A percentile compares a stretch with the other conserved stretches of the same genome.
Conservation (phyloP, 352 stramenopile genomes). For the Blastocystis sp. region DNA sequence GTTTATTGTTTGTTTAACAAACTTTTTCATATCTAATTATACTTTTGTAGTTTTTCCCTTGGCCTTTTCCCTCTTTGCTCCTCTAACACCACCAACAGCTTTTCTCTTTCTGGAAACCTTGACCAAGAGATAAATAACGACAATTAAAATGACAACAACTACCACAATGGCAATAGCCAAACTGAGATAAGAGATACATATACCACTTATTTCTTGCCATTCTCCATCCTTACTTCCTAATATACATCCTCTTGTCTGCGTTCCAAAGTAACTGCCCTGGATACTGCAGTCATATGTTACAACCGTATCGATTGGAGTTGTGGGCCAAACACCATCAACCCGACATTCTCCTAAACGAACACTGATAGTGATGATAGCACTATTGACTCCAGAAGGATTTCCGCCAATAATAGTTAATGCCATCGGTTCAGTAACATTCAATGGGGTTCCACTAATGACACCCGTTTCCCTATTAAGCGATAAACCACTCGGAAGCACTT, state of each 20-base stretch:
- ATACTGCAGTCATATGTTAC: background rate
- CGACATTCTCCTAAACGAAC: background rate
- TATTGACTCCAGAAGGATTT: background rate
- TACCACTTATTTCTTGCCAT: background rate
- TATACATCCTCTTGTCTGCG: background rate
- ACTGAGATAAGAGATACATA: background rate
- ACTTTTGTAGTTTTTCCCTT: background rate
- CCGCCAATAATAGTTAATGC: background rate
- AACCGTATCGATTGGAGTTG: background rate
- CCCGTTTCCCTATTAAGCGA: background rate
- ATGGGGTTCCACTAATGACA: conserved; percentile 10
- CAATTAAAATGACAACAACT: background rate
- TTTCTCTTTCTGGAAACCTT: background rate
- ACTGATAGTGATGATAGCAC: background rate
- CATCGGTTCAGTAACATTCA: background rate
- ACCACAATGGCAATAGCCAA: background rate
- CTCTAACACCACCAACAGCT: background rate
- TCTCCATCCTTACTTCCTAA: conserved; percentile 4
- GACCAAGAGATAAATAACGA: background rate
- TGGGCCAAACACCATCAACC: background rate
- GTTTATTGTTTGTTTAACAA: no score
- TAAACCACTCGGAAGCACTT: background rate
- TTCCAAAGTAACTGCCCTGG: background rate
- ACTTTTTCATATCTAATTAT: no score
- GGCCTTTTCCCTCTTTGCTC: background rate